Conservation (phyloP, 2,329 filamentous ascomycete species). For the Clathrospora elynae region DNA sequence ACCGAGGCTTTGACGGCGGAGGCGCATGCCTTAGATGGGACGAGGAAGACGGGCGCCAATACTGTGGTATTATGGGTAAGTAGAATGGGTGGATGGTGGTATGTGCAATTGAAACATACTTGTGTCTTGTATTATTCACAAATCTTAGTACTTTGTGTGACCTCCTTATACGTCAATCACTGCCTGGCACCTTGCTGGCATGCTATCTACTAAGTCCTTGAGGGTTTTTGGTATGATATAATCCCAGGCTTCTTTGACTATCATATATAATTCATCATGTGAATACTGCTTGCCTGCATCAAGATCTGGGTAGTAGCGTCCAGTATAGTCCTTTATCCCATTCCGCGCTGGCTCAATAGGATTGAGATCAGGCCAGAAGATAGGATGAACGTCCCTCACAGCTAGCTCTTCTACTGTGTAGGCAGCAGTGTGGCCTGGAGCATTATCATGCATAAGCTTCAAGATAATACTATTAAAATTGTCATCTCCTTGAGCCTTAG, state of each 20-base stretch:
- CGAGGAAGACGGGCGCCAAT: constrained; percentile 12
- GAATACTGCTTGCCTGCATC: neutral
- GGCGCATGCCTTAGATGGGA: constrained; percentile 16
- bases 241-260: neutral
- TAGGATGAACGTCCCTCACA: constrained; percentile 1
- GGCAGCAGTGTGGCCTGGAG: constrained; percentile 2
- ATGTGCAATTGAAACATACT: too few species aligned
- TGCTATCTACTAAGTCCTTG: neutral
- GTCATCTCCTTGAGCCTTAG: too few species aligned
- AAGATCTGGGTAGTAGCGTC: neutral
- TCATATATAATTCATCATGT: neutral
- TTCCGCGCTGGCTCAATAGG: constrained; percentile 13
- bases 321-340: constrained; percentile 7
- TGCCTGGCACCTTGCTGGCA: neutral
- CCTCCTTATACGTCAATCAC: neutral
- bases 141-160: neutral
- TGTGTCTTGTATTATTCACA: too few species aligned
- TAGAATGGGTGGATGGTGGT: too few species aligned
- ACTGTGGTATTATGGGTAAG: neutral
- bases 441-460: constrained; percentile 16
- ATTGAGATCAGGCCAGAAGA: constrained; percentile 13
- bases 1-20: constrained; percentile 26
- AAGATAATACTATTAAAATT: too few species aligned
- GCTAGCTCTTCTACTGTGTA: constrained; percentile 2
- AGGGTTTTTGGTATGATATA: neutral